phyloP scores from a whole-genome alignment of 108 stramenopile genomes.

The Skeletonema menzelii region DNA sequence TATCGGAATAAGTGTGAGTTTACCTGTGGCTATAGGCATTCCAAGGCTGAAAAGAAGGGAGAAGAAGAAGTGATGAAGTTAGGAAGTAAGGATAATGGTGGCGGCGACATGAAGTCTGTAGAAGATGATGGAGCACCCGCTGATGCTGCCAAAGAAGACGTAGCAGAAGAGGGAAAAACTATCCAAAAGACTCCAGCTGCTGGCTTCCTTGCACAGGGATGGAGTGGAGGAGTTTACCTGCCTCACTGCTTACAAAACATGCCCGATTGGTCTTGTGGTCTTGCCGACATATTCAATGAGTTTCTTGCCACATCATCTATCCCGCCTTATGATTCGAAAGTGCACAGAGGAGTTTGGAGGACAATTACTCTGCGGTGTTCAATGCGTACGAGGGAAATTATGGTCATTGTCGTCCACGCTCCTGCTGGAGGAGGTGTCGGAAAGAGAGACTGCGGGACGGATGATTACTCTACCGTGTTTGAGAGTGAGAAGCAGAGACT shows the following conservation, averaged over 20 bases:
- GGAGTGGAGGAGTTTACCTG: constrained; percentile 65
- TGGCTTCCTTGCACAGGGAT: constrained; percentile 80
- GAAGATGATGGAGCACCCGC: background rate
- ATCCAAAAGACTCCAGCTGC: constrained; percentile 54
- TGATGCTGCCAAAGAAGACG: background rate
- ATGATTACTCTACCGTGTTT: constrained; percentile 45
- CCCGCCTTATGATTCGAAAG: constrained; percentile 66
- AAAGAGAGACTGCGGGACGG: constrained; percentile 39
- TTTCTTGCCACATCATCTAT: constrained; percentile 58
- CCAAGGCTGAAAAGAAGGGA: constrained; percentile 11
- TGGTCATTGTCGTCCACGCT: constrained; percentile 75
- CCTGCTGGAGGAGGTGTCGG: constrained; percentile 62
- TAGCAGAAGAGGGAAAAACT: background rate
- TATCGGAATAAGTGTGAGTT: constrained; percentile 94
- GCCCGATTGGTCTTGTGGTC: constrained; percentile 60
- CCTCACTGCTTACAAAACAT: constrained; percentile 83
- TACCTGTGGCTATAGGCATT: constrained; percentile 69
- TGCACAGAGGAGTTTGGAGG: constrained; percentile 75
- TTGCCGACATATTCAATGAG: constrained; percentile 67
- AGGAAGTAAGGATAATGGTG: constrained; percentile 5
- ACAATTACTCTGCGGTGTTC: constrained; percentile 72
- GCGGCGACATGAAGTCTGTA: background rate
- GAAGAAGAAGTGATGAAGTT: background rate
- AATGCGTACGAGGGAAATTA: constrained; percentile 61
- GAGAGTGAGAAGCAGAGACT: constrained; percentile 64